These are phyloP conservation scores for Effrenium voratum DNA, from an alignment of 73 alveolate species.

Conservation along the genomic window DNA sequence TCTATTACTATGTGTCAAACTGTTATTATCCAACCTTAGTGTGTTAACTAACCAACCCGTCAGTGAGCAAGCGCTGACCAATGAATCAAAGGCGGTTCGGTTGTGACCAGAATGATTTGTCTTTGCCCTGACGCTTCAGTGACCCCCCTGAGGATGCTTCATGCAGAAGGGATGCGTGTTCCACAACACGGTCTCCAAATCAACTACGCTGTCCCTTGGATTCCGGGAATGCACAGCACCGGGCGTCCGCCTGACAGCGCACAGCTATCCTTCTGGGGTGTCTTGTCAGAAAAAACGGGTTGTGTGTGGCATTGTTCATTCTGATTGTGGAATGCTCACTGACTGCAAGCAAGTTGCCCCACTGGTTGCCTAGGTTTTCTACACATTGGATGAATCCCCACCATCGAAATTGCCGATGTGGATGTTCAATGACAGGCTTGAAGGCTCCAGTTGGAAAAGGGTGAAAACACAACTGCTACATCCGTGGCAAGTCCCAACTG, in stretches of 20 bases:
- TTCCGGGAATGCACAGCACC: not conserved
- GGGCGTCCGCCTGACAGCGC: not conserved
- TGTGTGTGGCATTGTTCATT: not conserved
- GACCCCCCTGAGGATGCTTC: no score
- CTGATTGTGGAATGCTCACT: not conserved
- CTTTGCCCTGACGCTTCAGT: no score
- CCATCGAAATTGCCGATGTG: not conserved
- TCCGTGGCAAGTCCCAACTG: not conserved
- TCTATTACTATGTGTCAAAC: no score
- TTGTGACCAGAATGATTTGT: no score
- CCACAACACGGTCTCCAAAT: not conserved
- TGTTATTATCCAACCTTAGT: no score
- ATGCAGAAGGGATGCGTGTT: not conserved
- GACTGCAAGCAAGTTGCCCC: not conserved
- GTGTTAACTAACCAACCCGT: no score
- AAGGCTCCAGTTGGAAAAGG: not conserved
- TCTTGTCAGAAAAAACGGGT: not conserved
- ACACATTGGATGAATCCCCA: not conserved
- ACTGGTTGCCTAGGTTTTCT: not conserved
- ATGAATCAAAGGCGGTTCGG: no score
- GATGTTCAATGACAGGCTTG: not conserved
- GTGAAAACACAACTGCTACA: not conserved
- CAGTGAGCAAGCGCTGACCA: no score
- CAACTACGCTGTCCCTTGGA: not conserved
- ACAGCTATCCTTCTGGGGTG: not conserved